Base-by-base conservation (phyloP, 768 basidiomycete genomes). In the Lentinula boryana region DNA sequence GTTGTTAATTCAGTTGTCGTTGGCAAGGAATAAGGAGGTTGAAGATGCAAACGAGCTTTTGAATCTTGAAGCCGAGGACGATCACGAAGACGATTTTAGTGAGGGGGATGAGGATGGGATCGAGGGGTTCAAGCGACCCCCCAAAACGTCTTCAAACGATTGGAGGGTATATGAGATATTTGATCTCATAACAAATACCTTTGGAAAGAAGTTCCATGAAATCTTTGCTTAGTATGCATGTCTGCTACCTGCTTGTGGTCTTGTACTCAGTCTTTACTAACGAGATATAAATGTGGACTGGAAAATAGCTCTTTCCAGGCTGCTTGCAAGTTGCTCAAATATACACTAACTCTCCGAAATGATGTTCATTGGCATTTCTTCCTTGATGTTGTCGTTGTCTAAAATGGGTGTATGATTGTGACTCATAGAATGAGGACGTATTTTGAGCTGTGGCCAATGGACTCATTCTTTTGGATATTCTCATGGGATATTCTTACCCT, bases 81-180 rank as follows among this genome's bases (percentile, higher is more conserved):
- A 68, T 3, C 54, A 59, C 5, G 60, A 68, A 18, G 70, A 68
- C 58, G 63, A n/a, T 15, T 62, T 38, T 33, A 40, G 31, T 4
- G 59, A 63, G n/a, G 61, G 56, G 18, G 64, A 27, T 16, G 63
- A 40, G 27, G 53, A 59, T 7, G 67, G 65, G 10, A 58, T 62
- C 9, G 61, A 63, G 50, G 56, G 54, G 3, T 66, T 74, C 54
- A 54, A 57, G 62, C 59, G 74, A 60, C 83, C 83, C 0, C 53
- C 54, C 4, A 74, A 75, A 41, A 75, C 84, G 38, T 67, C 69
- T 0, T 73, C 79, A 18, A 68, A 63, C 4, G 85, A 87, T 63
- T 84, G 85, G 85, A 75, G 64, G 57, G 79, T 88, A 1, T 85
- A 83, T 48, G 72, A 79, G 58, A 73, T 86, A 4, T 51, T 51